phyloP scores from a whole-genome alignment of 176 grass and related monocot genomes.

The Triticum aestivum region DNA sequence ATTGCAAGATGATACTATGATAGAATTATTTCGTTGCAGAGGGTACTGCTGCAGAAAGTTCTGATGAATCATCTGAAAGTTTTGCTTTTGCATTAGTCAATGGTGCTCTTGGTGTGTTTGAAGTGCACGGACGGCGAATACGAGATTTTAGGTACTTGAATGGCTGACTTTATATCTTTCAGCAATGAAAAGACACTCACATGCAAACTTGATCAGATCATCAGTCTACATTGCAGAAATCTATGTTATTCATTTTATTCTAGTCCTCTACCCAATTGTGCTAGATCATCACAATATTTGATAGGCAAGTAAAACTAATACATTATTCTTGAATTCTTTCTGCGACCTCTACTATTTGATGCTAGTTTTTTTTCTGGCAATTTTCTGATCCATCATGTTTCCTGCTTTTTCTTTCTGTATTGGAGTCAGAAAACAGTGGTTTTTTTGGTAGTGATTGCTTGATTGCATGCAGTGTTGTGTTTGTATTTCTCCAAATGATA shows the following conservation, averaged over 20 bases:
- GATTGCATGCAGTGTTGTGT: neutral
- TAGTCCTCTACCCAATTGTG: neutral
- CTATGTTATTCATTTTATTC: neutral
- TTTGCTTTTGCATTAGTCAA: conserved; percentile 99
- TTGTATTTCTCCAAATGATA: conserved; percentile 8
- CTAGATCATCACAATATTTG: conserved; percentile 9
- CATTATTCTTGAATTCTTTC: neutral
- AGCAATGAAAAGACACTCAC: conserved; percentile 4
- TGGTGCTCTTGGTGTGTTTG: conserved; percentile 99
- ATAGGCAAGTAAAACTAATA: neutral
- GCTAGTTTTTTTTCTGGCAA: neutral
- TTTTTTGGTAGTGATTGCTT: conserved; percentile 19
- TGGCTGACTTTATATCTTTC: conserved; percentile 23
- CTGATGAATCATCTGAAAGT: conserved; percentile 90
- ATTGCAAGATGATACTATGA: conserved; percentile 22
- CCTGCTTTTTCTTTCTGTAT: neutral
- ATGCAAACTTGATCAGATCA: conserved; percentile 5
- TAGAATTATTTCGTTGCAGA: conserved; percentile 50
- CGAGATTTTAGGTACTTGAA: conserved; percentile 85
- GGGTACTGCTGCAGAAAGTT: conserved; percentile 53
- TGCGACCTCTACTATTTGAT: conserved; percentile 1
- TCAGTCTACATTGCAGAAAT: neutral
- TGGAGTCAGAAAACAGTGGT: neutral
- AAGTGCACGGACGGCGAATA: conserved; percentile 96
- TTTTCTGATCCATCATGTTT: conserved; percentile 3